Evolutionary conservation across 345 rosid genomes (phyloP).

Genomic region (Gossypium raimondii): DNA sequence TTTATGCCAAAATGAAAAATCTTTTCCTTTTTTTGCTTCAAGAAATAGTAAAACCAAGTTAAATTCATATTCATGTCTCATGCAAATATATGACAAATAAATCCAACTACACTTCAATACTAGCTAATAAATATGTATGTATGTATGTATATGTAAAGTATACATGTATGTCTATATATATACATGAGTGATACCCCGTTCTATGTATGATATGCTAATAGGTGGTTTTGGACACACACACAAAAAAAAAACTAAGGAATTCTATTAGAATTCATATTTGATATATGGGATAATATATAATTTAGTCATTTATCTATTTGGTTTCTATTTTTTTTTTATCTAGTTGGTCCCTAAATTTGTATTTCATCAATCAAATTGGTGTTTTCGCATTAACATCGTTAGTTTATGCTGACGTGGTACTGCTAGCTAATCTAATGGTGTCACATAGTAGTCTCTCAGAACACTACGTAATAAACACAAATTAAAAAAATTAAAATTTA

Average conservation of each 20-base stretch:
- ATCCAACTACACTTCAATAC: background rate
- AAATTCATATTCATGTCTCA: background rate
- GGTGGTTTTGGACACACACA: background rate
- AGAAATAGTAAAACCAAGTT: background rate
- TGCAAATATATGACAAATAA: background rate
- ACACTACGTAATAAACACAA: too few species aligned
- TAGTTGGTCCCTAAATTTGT: too few species aligned
- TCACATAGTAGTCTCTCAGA: too few species aligned
- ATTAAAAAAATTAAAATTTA: too few species aligned
- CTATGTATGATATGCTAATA: background rate
- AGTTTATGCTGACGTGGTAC: too few species aligned
- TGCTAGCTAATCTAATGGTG: accelerated
- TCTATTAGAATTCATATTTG: too few species aligned
- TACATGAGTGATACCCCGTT: background rate
- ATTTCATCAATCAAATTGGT: too few species aligned
- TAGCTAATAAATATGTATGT: background rate
- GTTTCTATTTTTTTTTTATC: too few species aligned
- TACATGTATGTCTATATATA: background rate
- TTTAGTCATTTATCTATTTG: too few species aligned
- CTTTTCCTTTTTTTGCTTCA: background rate
- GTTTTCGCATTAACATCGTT: accelerated
- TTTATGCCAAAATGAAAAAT: background rate
- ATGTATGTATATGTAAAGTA: background rate
- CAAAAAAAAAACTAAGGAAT: background rate
- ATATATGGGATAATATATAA: too few species aligned